Conservation (phyloP, 805 yeast genomes). For the Candida chauliodis region DNA sequence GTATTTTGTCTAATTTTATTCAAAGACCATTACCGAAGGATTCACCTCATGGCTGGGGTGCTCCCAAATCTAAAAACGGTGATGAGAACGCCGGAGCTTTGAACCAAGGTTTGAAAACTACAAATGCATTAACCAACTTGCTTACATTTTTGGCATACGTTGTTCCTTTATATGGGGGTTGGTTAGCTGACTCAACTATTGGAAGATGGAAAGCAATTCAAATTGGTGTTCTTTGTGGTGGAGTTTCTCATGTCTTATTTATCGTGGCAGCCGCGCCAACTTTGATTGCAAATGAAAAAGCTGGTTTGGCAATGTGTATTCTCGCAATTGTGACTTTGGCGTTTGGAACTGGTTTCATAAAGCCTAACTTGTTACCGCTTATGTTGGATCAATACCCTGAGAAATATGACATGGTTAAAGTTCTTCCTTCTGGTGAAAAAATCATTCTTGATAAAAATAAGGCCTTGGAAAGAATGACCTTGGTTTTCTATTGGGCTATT, state of each 20-base stretch:
- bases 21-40: constrained; percentile 51
- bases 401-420: constrained; percentile 55
- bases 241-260: constrained; percentile 45
- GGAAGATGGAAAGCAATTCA: constrained; percentile 49
- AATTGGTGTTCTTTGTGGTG: constrained; percentile 47
- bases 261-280: constrained; percentile 47
- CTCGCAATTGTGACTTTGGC: constrained; percentile 39
- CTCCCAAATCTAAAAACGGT: constrained; percentile 26
- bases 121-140: constrained; percentile 46
- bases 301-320: constrained; percentile 39
- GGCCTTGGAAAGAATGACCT: constrained; percentile 39
- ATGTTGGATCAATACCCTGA: constrained; percentile 50
- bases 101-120: constrained; percentile 41
- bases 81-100: constrained; percentile 49
- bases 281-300: constrained; percentile 32
- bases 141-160: constrained; percentile 49
- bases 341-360: constrained; percentile 51
- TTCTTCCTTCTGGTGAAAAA: constrained; percentile 56
- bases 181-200: constrained; percentile 44
- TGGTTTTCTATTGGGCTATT: constrained; percentile 53
- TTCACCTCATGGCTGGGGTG: constrained; percentile 38
- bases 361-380: constrained; percentile 50
- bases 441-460: constrained; percentile 54
- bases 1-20: constrained; percentile 45
- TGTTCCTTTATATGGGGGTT: constrained; percentile 52